Base-by-base conservation (phyloP, 2,329 filamentous ascomycete species). In the Myotisia sp. region DNA sequence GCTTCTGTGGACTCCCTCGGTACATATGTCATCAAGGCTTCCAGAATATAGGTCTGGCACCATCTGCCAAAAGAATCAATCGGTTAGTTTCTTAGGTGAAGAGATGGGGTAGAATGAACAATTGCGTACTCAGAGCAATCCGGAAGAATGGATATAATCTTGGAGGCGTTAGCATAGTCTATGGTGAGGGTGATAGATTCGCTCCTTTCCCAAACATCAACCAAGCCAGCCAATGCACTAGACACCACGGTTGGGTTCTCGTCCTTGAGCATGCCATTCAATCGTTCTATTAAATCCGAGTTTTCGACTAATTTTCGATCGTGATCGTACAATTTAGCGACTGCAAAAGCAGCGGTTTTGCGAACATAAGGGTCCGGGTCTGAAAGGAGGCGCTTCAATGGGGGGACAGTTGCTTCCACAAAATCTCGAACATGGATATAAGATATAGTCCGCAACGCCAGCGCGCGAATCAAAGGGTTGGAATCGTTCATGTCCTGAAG, bases 201-300 rank as follows among this genome's bases (percentile, higher is more conserved):
- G 54, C 86, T 95, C 38, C 87, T 72, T 56, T 95, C 90, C 90
- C 90, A 98, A 32, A 98, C 95, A 57, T 98, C 90, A 74, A 93
- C 90, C 50, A 98, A 58, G 22, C 81, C 71, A 17, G 90, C 87
- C 42, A 98, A 61, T 5, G 92, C 86, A 53, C 86, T 94, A 7
- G 90, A 87, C 14, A 98, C 87, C 2, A 98, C 90, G 0, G 90
- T 98, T 0, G 90, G 87, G 51, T 98, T 98, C 55, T 95, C 87
- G 47, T 98, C 90, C 50, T 85, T 75, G 37, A 98, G 63, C 65
- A 98, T 79, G 27, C 72, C 67, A 58, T 98, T 98, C 29, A 98
- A 67, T 42, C 79, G 72, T 51, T 94, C 86, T 47, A 98, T 95
- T 33, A 98, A 66, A 54, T 93, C 85, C 12, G 86, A 93, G 29